phyloP scores from a whole-genome alignment of 228 moss, liverwort and hornwort species.

The Sphagnum fallax region DNA sequence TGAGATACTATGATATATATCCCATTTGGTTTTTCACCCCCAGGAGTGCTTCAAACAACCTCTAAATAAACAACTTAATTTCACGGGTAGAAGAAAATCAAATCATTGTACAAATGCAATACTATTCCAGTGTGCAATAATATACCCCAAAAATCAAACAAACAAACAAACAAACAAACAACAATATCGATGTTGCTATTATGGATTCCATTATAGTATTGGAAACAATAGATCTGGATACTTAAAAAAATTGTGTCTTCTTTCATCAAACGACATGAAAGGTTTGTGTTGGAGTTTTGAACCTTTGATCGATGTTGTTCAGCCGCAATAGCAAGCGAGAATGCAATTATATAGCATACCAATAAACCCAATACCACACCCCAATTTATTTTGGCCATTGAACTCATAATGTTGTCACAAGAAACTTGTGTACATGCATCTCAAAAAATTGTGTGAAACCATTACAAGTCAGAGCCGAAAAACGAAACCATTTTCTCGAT shows the following conservation, averaged over 20 bases:
- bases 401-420: no score
- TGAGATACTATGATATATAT: no score
- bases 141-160: background rate
- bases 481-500: background rate
- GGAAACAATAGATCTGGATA: background rate
- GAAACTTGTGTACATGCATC: no score
- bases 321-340: conserved; percentile 43
- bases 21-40: no score
- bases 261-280: background rate
- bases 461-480: no score
- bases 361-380: conserved; percentile 28
- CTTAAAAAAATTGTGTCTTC: background rate
- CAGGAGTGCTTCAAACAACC: no score
- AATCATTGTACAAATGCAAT: no score
- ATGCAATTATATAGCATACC: conserved; percentile 39
- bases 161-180: background rate
- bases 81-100: no score
- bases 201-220: background rate
- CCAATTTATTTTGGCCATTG: conserved; percentile 25
- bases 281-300: background rate
- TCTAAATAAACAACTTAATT: no score
- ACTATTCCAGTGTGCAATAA: no score
- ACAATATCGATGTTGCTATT: background rate
- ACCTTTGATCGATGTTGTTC: conserved; percentile 55
- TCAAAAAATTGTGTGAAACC: no score